Percentiles rank a stretch among this genome's conserved stretches.
Evolutionary conservation across 1,284 basidiomycete genomes (phyloP).

Genomic region (Pisolithus thermaeus): DNA sequence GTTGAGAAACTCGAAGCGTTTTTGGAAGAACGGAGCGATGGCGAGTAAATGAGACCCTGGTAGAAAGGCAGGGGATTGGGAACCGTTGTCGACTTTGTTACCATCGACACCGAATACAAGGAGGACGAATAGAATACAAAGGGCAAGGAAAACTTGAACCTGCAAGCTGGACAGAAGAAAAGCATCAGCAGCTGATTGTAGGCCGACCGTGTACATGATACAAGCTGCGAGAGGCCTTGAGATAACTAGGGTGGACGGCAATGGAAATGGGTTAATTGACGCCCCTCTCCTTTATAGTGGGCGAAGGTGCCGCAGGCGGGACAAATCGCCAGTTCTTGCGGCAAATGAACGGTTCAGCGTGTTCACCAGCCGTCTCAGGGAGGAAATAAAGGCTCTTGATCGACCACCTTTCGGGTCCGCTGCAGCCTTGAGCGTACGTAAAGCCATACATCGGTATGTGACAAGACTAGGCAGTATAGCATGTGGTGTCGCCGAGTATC

Average conservation of each 20-base stretch:
- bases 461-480: not conserved
- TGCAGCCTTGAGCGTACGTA: not conserved
- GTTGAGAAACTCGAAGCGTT: constrained; percentile 63
- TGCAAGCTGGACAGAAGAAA: constrained; percentile 53
- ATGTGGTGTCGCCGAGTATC: not conserved
- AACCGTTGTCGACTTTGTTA: constrained; percentile 37
- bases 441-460: not conserved
- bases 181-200: constrained; percentile 51
- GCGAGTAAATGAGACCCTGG: constrained; percentile 51
- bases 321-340: not conserved
- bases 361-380: not conserved
- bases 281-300: constrained; percentile 20
- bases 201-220: constrained; percentile 48
- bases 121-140: constrained; percentile 50
- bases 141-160: constrained; percentile 47
- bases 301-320: constrained; percentile 5
- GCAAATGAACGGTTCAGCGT: not conserved
- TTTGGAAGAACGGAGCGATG: constrained; percentile 60
- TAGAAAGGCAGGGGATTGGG: constrained; percentile 44
- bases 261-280: constrained; percentile 15
- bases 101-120: constrained; percentile 35
- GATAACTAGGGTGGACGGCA: constrained; percentile 23
- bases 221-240: constrained; percentile 11
- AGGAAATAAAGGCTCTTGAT: not conserved
- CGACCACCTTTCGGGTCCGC: constrained; percentile 24